Evolutionary conservation across 2,329 filamentous ascomycete species (phyloP), one percentile per base, ranked within the genome.

Genomic region (Trichocomaceae sp.): DNA sequence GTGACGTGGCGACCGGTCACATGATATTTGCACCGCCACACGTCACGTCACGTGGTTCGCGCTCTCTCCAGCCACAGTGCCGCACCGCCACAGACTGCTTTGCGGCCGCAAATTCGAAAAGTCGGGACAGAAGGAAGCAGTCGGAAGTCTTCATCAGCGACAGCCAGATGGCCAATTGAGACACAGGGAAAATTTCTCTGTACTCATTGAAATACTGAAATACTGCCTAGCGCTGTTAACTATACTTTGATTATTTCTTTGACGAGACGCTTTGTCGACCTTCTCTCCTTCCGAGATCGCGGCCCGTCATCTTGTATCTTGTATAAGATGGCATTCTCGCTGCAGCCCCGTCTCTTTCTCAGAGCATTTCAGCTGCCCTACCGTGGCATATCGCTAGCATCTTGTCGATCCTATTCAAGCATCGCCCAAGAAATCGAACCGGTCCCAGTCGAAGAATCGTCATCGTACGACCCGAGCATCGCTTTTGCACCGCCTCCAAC

Each of bases 261-360:
- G 5, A 29, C 5, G 7, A 29, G 8, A 9, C 26, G 8, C 26
- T 29, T 29, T 8, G 4, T 8, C 26, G 26, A 29, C n/a, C 35
- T 9, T 20, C 35, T 17, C 17, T 15, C 20, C 51, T 31, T 47
- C 41, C 22, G 44, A 26, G 50, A 46, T 26, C 23, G 3, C 23
- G 7, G 42, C 7, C 15, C 26, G 26, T 10, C 2, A 29, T 9
- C 5, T n/a, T 17, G 13, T 33, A 20, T 31, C 51, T n/a, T n/a
- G n/a, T n/a, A n/a, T n/a, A 39, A 20, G 17, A 52, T 62, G 54
- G 52, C 48, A 69, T 53, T 59, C 48, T 88, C 89, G 84, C 73
- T 88, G 59, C 84, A 86, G 70, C 79, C 83, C 61, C 80, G 84
- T 71, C 72, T 86, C 73, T 79, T 81, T 65, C 75, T 80, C 58